These are phyloP conservation scores for Hypoxylon intermedium DNA, from an alignment of 495 filamentous ascomycete genomes.

Conservation along the genomic window DNA sequence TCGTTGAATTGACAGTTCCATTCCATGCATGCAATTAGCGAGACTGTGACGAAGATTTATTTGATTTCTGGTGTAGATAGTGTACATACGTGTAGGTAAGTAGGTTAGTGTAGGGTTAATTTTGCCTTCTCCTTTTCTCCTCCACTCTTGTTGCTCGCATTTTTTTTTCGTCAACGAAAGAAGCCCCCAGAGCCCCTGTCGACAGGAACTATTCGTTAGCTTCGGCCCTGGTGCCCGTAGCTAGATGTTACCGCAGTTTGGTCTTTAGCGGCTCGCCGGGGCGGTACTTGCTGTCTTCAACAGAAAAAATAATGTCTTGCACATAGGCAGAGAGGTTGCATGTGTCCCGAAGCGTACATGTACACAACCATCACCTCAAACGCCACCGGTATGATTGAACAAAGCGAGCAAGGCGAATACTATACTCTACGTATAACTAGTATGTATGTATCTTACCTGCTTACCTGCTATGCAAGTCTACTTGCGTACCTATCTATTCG, in stretches of 20 bases:
- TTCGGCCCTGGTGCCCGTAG: conserved; percentile 27
- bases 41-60: conserved; percentile 9
- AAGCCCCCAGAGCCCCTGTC: background rate
- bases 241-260: conserved; percentile 22
- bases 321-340: background rate
- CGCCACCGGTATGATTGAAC: conserved; percentile 16
- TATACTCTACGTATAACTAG: background rate
- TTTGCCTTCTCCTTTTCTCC: conserved; percentile 18
- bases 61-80: too few species aligned
- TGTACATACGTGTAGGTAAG: too few species aligned
- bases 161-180: conserved; percentile 14
- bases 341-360: conserved; percentile 11
- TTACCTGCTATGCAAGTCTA: background rate
- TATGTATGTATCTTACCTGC: background rate
- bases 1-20: background rate
- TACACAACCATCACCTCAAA: conserved; percentile 8
- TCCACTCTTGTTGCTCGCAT: conserved; percentile 22
- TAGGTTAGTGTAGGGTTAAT: too few species aligned
- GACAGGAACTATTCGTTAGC: conserved; percentile 15
- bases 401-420: background rate
- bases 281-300: background rate
- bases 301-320: background rate
- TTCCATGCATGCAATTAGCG: conserved; percentile 18
- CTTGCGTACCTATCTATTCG: background rate
- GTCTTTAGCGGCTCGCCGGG: background rate